Conservation (phyloP, 2,329 filamentous ascomycete species). For the Colletotrichum tabaci region DNA sequence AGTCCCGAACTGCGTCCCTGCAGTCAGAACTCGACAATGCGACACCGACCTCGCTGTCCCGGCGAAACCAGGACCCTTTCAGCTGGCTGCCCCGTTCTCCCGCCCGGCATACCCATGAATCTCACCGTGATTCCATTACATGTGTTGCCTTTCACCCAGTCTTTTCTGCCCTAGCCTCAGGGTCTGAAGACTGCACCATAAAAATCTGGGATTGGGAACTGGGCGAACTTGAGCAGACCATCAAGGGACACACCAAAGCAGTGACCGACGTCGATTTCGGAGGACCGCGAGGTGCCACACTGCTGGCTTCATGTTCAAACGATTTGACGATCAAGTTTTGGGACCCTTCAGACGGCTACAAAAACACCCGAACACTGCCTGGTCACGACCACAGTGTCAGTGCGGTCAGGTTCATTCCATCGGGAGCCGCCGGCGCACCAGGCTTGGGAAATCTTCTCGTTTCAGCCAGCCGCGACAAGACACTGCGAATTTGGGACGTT, state of each 20-base stretch:
- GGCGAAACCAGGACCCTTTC: conserved; percentile 85
- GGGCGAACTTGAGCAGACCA: conserved; percentile 88
- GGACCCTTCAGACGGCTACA: conserved; percentile 94
- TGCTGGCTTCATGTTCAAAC: conserved; percentile 81
- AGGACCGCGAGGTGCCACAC: conserved; percentile 82
- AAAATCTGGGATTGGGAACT: conserved; percentile 99
- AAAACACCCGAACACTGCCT: conserved; percentile 91
- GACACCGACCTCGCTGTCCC: conserved; percentile 81
- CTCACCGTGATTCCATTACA: conserved; percentile 85
- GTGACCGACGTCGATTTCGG: conserved; percentile 93
- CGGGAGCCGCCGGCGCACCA: conserved; percentile 82
- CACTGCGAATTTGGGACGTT: conserved; percentile 91
- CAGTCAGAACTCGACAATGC: conserved; percentile 89
- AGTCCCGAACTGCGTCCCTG: conserved; percentile 79
- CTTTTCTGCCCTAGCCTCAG: conserved; percentile 91
- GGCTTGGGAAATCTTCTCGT: conserved; percentile 80
- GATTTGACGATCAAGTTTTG: conserved; percentile 96
- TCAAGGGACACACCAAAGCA: conserved; percentile 92
- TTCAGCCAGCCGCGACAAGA: conserved; percentile 87
- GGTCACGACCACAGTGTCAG: conserved; percentile 95
- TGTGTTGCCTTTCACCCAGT: conserved; percentile 94
- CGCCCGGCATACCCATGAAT: conserved; percentile 85
- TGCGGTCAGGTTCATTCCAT: conserved; percentile 89
- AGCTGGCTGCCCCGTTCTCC: conserved; percentile 89
- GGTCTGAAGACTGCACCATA: conserved; percentile 92